Evolutionary conservation across 2,329 filamentous ascomycete genomes (phyloP), one percentile per base, ranked within the genome.

Genomic region (Trichoderma hamatum): DNA sequence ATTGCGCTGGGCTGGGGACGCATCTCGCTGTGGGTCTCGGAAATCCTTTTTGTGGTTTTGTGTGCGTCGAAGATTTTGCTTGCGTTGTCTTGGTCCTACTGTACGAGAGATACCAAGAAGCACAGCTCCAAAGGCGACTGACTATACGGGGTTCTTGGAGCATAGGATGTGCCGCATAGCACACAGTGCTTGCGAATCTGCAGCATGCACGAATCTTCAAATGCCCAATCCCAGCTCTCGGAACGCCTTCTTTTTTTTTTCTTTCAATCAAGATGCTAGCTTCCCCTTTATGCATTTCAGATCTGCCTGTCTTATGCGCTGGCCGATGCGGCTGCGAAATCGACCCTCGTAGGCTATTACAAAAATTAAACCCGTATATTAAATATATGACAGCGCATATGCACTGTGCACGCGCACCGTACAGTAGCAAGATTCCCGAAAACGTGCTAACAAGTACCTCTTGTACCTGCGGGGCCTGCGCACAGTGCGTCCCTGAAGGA

Each of bases 361-460:
- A 26, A 28, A 54, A 54, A 54, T 26, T 26, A 54, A 54, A 54
- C 46, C 46, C 46, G 46, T 49, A 60, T 60, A 60, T 60, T 46
- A 60, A 62, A 62, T 62, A 49, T 32, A 16, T 62, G 59, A 62
- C 59, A 51, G 39, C 59, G 9, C 43, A 9, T 5, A 49, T 49
- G 46, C 46, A 49, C 46, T 49, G 46, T 49, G n/a, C 24, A 9
- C 46, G n/a, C n/a, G 59, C 59, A 51, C 59, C 32, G 59, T 43
- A 5, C 39, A n/a, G 19, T 34, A 43, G 49, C 61, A 54, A 54
- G 61, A 64, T 64, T 64, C 61, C 61, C 61, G 61, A 64, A 51
- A 26, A 26, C 30, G 21, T 43, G 39, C 39, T 19, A 43, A 43
- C 19, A 43, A 43, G 39, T 43, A 32, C 39, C 51, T 3, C 46